These are phyloP conservation scores for Excoecaria cochinchinensis DNA, from an alignment of 345 rosid species.

Conservation along the genomic window DNA sequence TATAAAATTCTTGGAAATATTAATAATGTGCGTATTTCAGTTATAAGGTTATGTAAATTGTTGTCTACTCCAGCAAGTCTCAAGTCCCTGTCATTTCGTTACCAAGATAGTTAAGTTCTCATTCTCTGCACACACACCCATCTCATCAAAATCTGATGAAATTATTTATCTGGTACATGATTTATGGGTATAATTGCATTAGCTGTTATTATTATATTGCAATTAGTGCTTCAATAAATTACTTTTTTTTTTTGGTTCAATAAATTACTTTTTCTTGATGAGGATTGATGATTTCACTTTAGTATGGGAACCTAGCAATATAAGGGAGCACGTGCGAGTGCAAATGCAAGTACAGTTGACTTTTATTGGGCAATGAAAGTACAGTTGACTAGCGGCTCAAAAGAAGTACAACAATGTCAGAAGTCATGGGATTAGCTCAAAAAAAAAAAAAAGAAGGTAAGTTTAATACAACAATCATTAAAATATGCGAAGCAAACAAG, in stretches of 20 bases:
- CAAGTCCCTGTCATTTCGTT: not conserved
- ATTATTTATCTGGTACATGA: not conserved
- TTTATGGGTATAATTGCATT: not conserved
- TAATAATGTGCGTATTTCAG: not conserved
- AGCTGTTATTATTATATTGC: not conserved
- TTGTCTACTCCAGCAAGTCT: not conserved
- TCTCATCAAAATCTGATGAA: too few species aligned
- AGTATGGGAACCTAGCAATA: not conserved
- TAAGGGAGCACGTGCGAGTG: not conserved
- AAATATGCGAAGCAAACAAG: not conserved
- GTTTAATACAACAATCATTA: not conserved
- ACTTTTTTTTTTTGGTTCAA: not conserved
- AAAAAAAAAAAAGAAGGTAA: too few species aligned
- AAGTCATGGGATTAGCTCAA: too few species aligned
- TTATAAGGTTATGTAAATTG: not conserved
- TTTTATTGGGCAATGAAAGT: conserved; percentile 1
- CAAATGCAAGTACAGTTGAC: conserved; percentile 17
- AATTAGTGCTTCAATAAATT: not conserved
- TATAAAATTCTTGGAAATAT: not conserved
- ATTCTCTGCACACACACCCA: too few species aligned
- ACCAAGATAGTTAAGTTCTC: not conserved
- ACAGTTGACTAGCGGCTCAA: conserved; percentile 8
- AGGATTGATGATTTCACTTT: not conserved
- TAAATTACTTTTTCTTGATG: not conserved
- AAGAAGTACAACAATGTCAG: not conserved